These are phyloP conservation scores for Kodamaea sp. DNA, from an alignment of 1,139 yeast species.

Conservation along the genomic window DNA sequence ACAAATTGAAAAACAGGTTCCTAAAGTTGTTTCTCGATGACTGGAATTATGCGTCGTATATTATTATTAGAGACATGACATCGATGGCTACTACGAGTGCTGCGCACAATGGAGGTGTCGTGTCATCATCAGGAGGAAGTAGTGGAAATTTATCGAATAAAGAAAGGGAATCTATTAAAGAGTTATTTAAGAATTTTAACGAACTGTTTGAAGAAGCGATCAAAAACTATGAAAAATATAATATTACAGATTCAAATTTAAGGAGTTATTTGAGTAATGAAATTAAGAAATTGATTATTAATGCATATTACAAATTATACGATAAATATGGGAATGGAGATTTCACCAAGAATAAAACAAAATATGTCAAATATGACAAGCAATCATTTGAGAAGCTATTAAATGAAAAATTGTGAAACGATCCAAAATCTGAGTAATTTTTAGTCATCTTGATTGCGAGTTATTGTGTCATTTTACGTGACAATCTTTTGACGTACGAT, in stretches of 20 bases:
- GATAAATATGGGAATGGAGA: constrained; percentile 70
- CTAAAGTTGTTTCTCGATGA: constrained; percentile 73
- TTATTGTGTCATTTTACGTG: too few species aligned
- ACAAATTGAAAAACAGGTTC: constrained; percentile 68
- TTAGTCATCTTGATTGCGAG: not conserved
- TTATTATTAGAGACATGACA: constrained; percentile 68
- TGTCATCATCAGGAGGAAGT: constrained; percentile 18
- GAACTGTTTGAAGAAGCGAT: constrained; percentile 76
- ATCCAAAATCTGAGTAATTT: not conserved
- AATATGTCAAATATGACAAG: constrained; percentile 73
- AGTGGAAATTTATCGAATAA: constrained; percentile 46
- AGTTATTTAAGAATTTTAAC: constrained; percentile 77
- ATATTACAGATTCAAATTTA: constrained; percentile 63
- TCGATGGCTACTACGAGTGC: constrained; percentile 43
- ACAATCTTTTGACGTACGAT: too few species aligned
- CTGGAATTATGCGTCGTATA: constrained; percentile 79
- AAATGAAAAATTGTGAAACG: constrained; percentile 30
- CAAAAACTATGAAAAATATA: constrained; percentile 57
- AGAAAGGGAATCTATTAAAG: constrained; percentile 82
- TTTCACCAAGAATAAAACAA: constrained; percentile 65
- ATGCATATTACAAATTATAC: constrained; percentile 80
- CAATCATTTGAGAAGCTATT: constrained; percentile 51
- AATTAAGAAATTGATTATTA: constrained; percentile 65
- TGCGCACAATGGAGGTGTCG: constrained; percentile 38
- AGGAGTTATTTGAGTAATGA: constrained; percentile 61